Conservation (phyloP, 2,329 filamentous ascomycete genomes). For the Endothia cerciana region DNA sequence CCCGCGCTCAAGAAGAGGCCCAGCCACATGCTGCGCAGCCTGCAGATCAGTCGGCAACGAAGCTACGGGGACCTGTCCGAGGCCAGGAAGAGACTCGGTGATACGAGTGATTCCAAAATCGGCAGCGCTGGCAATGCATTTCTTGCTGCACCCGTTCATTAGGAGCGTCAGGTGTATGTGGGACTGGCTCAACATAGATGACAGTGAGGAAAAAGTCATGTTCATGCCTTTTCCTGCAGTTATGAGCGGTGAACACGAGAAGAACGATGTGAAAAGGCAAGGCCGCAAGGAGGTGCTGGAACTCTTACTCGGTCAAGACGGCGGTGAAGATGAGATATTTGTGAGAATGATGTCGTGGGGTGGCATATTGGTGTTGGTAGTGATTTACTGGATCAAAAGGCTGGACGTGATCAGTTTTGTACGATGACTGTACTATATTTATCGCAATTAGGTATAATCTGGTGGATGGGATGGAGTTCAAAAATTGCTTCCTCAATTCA, state of each 20-base stretch:
- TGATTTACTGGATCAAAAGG: slow-evolving; percentile 22
- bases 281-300: slow-evolving; percentile 22
- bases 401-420: slow-evolving; percentile 13
- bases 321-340: slow-evolving; percentile 24
- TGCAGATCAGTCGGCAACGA: slow-evolving; percentile 27
- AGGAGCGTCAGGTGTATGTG: slow-evolving; percentile 6
- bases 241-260: background rate
- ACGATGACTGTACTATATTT: slow-evolving; percentile 9
- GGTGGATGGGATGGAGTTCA: slow-evolving; percentile 1
- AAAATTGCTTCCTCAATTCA: background rate
- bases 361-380: slow-evolving; percentile 9
- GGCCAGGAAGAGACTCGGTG: slow-evolving; percentile 26
- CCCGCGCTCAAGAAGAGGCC: slow-evolving; percentile 27
- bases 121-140: slow-evolving; percentile 19
- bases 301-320: slow-evolving; percentile 1
- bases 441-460: background rate
- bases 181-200: background rate
- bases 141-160: slow-evolving; percentile 28
- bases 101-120: slow-evolving; percentile 20
- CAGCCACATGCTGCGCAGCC: slow-evolving; percentile 29
- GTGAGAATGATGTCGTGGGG: slow-evolving; percentile 26
- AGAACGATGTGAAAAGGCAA: slow-evolving; percentile 6
- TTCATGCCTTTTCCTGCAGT: slow-evolving; percentile 12
- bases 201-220: slow-evolving; percentile 6
- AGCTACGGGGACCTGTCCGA: slow-evolving; percentile 29